These are phyloP conservation scores for Panaeolus papilionaceus DNA, from an alignment of 768 basidiomycete genomes.

Conservation along the genomic window DNA sequence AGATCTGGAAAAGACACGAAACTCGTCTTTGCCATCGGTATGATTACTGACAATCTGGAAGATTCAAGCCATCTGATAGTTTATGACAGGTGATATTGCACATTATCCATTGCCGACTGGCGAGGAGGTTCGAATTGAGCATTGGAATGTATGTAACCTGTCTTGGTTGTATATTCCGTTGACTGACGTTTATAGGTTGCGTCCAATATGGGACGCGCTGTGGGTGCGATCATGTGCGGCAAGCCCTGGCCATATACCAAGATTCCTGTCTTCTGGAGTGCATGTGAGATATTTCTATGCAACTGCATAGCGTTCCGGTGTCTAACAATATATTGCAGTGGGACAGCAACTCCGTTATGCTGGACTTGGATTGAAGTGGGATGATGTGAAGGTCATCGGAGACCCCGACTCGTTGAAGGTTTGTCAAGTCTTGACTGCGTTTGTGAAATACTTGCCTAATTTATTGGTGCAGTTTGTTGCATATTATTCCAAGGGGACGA, in stretches of 20 bases:
- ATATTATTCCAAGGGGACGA: constrained; percentile 72
- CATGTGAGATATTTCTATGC: constrained; percentile 56
- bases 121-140: constrained; percentile 72
- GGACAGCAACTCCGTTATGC: constrained; percentile 89
- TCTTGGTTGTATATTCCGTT: neutral
- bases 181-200: constrained; percentile 61
- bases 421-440: constrained; percentile 14
- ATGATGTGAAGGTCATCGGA: constrained; percentile 82
- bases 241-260: constrained; percentile 74
- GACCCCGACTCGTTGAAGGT: constrained; percentile 81
- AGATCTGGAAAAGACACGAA: constrained; percentile 44
- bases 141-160: constrained; percentile 79
- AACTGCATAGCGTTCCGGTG: constrained; percentile 12
- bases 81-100: constrained; percentile 73
- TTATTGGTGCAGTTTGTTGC: constrained; percentile 66
- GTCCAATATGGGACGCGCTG: constrained; percentile 83
- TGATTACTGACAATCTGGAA: constrained; percentile 19
- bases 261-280: constrained; percentile 90
- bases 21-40: constrained; percentile 77
- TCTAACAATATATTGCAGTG: constrained; percentile 46
- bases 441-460: neutral
- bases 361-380: constrained; percentile 72
- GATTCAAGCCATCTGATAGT: constrained; percentile 2
- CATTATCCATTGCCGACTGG: constrained; percentile 72
- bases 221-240: constrained; percentile 79